Conservation (phyloP, 192 early-diverging fungal genomes). For the Coemansia guatemalensis region DNA sequence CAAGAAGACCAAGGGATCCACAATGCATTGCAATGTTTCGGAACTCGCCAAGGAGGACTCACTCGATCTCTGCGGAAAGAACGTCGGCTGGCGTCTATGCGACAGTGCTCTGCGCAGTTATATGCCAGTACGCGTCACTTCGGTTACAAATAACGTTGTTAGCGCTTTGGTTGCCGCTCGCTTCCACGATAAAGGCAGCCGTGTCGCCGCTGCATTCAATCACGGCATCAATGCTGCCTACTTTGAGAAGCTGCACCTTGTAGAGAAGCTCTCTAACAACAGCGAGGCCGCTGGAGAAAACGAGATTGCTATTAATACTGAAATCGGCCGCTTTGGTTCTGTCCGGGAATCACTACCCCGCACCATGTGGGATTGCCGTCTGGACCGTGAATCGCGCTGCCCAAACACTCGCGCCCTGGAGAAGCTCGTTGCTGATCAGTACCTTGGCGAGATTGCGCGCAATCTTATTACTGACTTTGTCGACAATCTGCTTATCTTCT, state of each 20-base stretch:
- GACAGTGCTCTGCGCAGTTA: conserved; percentile 66
- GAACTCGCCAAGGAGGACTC: conserved; percentile 51
- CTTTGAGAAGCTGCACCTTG: conserved; percentile 71
- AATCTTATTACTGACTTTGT: conserved; percentile 80
- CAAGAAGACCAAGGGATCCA: conserved; percentile 35
- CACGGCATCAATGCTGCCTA: conserved; percentile 94
- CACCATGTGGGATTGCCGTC: conserved; percentile 76
- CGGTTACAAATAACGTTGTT: conserved; percentile 94
- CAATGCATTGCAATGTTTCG: conserved; percentile 45
- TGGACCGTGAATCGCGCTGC: conserved; percentile 79
- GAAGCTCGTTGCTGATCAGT: conserved; percentile 91
- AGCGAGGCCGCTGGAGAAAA: conserved; percentile 26
- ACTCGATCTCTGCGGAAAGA: conserved; percentile 63
- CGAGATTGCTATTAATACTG: conserved; percentile 89
- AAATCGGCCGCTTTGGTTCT: conserved; percentile 87
- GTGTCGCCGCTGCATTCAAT: conserved; percentile 83
- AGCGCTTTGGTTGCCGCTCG: conserved; percentile 85
- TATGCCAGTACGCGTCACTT: conserved; percentile 76
- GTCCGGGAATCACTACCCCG: conserved; percentile 64
- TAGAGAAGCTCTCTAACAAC: conserved; percentile 56
- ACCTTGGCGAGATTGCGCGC: conserved; percentile 87
- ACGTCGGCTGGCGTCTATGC: conserved; percentile 74
- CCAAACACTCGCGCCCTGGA: conserved; percentile 77
- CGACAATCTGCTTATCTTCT: conserved; percentile 73
- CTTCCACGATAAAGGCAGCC: conserved; percentile 68